Conservation (phyloP, 768 basidiomycete genomes). For the Sporobolomyces phaffii region DNA sequence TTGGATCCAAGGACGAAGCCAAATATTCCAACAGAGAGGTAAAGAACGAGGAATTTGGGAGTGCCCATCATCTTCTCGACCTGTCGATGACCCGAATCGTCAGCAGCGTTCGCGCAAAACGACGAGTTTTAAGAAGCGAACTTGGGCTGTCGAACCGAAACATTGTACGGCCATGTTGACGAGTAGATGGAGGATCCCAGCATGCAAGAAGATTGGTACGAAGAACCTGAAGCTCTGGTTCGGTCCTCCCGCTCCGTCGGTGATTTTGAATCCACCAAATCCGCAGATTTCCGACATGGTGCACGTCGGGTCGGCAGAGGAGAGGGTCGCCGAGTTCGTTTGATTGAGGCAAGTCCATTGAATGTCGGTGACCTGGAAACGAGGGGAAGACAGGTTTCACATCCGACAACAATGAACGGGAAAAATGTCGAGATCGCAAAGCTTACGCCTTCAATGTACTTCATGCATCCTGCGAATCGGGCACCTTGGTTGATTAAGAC, state of each 20-base stretch:
- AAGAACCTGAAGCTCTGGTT: slow-evolving; percentile 59
- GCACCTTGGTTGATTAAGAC: slow-evolving; percentile 83
- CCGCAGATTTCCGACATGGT: slow-evolving; percentile 77
- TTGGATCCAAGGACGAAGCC: slow-evolving; percentile 89
- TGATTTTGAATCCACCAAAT: slow-evolving; percentile 63
- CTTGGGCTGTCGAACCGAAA: slow-evolving; percentile 50
- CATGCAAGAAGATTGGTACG: slow-evolving; percentile 65
- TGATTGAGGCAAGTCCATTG: slow-evolving; percentile 32
- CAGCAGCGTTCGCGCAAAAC: too few species aligned
- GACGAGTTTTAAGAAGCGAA: neutral
- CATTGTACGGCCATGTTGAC: slow-evolving; percentile 87
- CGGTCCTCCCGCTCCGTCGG: slow-evolving; percentile 45
- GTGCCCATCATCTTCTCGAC: slow-evolving; percentile 82
- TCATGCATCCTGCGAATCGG: slow-evolving; percentile 91
- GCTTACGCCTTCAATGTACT: slow-evolving; percentile 56
- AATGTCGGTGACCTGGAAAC: slow-evolving; percentile 30
- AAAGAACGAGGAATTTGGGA: slow-evolving; percentile 72
- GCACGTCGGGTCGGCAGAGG: slow-evolving; percentile 21
- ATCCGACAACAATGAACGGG: too few species aligned
- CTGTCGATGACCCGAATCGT: too few species aligned
- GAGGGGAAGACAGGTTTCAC: too few species aligned
- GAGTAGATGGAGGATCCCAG: slow-evolving; percentile 84
- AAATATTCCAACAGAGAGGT: slow-evolving; percentile 86
- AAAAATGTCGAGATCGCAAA: too few species aligned
- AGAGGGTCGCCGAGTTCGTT: slow-evolving; percentile 27